Base-by-base conservation (phyloP, 2,329 filamentous ascomycete species). In the Fusarium chlamydosporum region DNA sequence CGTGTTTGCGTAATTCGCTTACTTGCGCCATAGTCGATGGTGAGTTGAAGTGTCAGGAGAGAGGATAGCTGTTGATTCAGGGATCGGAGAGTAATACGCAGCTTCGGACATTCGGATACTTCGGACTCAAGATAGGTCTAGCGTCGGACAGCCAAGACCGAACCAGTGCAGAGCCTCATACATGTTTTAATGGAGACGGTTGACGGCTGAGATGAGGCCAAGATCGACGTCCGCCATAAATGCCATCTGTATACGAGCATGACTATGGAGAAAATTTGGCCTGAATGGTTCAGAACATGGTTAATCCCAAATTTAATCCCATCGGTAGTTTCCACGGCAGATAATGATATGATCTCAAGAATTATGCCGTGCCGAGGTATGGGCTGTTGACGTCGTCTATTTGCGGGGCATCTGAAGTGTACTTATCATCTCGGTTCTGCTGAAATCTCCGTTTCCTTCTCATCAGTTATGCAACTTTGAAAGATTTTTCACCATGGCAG, bases 1-100 rank as follows among this genome's bases (percentile, higher is more conserved):
- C 70, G 6, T 72, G n/a, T 45, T 66, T 74, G n/a, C 34, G 50
- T 7, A 45, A 20, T 3, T 40, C 26, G 15, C 1, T 45, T 8
- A 18, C 38, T 4, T 11, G 15, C 5, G 18, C 11, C 38, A 35
- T 35, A 7, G 6, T 15, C 5, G 7, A 47, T 20, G 16, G 11
- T 15, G 13, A n/a, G 11, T 16, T 9, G 3, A 12, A 20, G 8
- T n/a, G 7, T 3, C 12, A 16, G 2, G 15, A 33, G 11, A 15
- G 7, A 15, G 10, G 6, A 26, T 11, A 7, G 8, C 3, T 16
- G 27, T 26, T n/a, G 15, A 3, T 7, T 20, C 13, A 35, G 12
- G 20, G 12, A 23, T 23, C 23, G 23, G 23, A 23, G 23, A 23
- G 23, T 23, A 23, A 23, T 23, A 23, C 23, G 23, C 4, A 33